phyloP scores from a whole-genome alignment of 2,329 filamentous ascomycete genomes.

The Claviceps digitariae region DNA sequence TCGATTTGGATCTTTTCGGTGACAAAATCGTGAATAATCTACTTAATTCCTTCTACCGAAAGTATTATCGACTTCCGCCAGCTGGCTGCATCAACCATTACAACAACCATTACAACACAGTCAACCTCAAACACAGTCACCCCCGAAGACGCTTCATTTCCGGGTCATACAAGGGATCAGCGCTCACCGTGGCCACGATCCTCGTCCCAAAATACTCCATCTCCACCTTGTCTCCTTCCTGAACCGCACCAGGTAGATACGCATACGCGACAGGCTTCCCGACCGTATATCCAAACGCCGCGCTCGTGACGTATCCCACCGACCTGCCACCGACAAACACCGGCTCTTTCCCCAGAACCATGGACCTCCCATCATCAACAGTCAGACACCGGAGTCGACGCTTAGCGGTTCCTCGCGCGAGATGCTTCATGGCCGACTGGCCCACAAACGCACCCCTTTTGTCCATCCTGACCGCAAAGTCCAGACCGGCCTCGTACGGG shows the following conservation, averaged over 20 bases:
- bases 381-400: constrained; percentile 34
- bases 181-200: constrained; percentile 37
- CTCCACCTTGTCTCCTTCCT: constrained; percentile 37
- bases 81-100: too few relatives aligned
- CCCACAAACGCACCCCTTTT: constrained; percentile 37
- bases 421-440: constrained; percentile 30
- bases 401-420: constrained; percentile 22
- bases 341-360: constrained; percentile 49
- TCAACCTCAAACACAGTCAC: too few relatives aligned
- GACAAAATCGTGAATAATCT: too few relatives aligned
- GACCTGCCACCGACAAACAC: constrained; percentile 34
- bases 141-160: constrained; percentile 4
- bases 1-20: too few relatives aligned
- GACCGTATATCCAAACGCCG: constrained; percentile 46
- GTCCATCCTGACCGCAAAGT: constrained; percentile 30
- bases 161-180: constrained; percentile 25
- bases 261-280: constrained; percentile 46
- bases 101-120: too few relatives aligned
- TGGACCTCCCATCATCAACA: constrained; percentile 40
- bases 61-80: too few relatives aligned
- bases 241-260: constrained; percentile 35
- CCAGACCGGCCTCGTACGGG: constrained; percentile 45
- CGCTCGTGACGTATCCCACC: constrained; percentile 45
- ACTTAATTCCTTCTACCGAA: too few relatives aligned
- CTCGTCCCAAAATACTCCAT: constrained; percentile 47